phyloP scores from a whole-genome alignment of 352 stramenopile species.

The Phytopythium cucurbitacearum region DNA sequence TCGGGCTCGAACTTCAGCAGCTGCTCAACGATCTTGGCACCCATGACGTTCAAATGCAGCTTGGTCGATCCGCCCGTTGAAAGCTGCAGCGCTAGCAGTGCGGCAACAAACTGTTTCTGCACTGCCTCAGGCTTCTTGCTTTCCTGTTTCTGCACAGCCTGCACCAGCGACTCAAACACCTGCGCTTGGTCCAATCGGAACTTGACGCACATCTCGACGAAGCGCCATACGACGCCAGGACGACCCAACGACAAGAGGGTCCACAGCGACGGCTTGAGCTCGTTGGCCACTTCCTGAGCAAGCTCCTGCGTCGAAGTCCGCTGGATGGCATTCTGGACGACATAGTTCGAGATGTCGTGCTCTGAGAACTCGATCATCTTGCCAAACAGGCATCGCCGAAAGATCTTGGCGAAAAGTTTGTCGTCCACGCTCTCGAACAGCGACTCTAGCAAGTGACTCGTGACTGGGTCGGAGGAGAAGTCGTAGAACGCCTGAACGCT shows the following conservation, averaged over 20 bases:
- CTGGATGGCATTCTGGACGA: constrained; percentile 72
- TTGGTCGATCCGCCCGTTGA: constrained; percentile 52
- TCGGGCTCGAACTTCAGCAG: constrained; percentile 58
- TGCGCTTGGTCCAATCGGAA: constrained; percentile 46
- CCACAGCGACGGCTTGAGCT: constrained; percentile 59
- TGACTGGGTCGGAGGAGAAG: constrained; percentile 64
- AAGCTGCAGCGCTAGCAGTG: constrained; percentile 62
- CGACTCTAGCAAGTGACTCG: constrained; percentile 73
- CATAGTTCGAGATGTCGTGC: constrained; percentile 78
- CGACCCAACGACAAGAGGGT: constrained; percentile 68
- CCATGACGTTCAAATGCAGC: constrained; percentile 73
- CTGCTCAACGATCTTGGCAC: constrained; percentile 70
- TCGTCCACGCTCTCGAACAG: constrained; percentile 53
- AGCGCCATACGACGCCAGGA: constrained; percentile 70
- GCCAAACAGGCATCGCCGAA: constrained; percentile 50
- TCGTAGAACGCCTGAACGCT: constrained; percentile 59
- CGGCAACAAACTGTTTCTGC: constrained; percentile 56
- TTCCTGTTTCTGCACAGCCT: constrained; percentile 70
- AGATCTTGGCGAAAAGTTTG: constrained; percentile 65
- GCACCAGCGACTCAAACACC: constrained; percentile 48
- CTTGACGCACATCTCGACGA: constrained; percentile 71
- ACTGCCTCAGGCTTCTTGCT: constrained; percentile 74
- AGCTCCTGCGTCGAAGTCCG: constrained; percentile 37
- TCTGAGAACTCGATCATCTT: constrained; percentile 68
- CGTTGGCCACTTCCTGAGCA: constrained; percentile 45